phyloP scores from a whole-genome alignment of 2,329 filamentous ascomycete genomes.

The Fusarium papillatum region DNA sequence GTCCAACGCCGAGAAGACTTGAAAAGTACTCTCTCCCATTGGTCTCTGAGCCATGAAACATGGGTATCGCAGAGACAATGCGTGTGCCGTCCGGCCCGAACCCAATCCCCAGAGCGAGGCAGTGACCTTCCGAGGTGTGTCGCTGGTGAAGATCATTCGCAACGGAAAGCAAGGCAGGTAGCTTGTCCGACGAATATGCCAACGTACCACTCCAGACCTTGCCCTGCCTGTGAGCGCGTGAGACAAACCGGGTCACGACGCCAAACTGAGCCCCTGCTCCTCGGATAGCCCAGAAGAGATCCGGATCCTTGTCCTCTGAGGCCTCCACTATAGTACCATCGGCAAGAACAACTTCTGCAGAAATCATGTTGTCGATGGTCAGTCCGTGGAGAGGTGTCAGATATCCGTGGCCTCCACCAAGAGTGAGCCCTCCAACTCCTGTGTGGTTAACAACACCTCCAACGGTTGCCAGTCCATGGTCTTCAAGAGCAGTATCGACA shows the following conservation, averaged over 20 bases:
- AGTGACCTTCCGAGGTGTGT: conserved; percentile 35
- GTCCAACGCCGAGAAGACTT: conserved; percentile 23
- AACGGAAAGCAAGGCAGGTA: conserved; percentile 39
- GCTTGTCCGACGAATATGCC: conserved; percentile 39
- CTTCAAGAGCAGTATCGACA: conserved; percentile 63
- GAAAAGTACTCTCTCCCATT: conserved; percentile 39
- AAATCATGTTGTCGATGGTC: conserved; percentile 57
- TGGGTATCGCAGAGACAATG: conserved; percentile 35
- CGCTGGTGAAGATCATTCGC: conserved; percentile 39
- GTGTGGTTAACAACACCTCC: conserved; percentile 74
- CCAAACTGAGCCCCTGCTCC: conserved; percentile 62
- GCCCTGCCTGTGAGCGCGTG: conserved; percentile 43
- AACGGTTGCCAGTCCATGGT: conserved; percentile 67
- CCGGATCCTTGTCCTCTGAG: conserved; percentile 55
- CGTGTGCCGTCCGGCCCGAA: conserved; percentile 33
- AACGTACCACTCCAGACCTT: conserved; percentile 49
- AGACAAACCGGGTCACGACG: conserved; percentile 54
- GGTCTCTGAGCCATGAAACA: conserved; percentile 33
- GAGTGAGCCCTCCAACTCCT: conserved; percentile 69
- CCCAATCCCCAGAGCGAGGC: conserved; percentile 41
- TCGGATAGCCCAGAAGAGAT: conserved; percentile 63
- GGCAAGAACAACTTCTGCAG: conserved; percentile 54
- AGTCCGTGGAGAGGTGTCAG: conserved; percentile 68
- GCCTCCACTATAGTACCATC: conserved; percentile 50
- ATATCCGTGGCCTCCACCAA: conserved; percentile 72